Evolutionary conservation across 371 early-diverging fungal species (phyloP), one percentile per base, ranked within the genome.

Genomic region (Mucor mucedo): DNA sequence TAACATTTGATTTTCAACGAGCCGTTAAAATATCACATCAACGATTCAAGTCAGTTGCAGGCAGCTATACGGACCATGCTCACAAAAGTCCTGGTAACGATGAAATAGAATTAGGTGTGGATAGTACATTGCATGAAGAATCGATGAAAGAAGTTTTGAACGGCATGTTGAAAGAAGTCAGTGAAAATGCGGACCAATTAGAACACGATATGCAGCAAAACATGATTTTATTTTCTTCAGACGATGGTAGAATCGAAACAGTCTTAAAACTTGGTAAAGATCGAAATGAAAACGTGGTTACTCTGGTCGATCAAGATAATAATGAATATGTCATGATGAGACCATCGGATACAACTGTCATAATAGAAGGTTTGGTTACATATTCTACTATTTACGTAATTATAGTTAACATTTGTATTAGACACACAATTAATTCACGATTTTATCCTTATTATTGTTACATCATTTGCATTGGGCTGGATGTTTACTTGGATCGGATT

Each of bases 251-350:
- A 8, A 69, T 84, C 10, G 84, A 84, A 59, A 82, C 82, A 0
- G 84, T 84, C 0, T 53, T 81, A 9, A 79, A 73, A 41, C 52
- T 84, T 28, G 69, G 60, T 9, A 71, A 60, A 29, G 67, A 60
- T 14, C 32, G 59, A 30, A 60, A 63, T 29, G 71, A 66, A 21
- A 63, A 71, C 6, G 49, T 65, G 41, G 71, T 68, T 0, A 79
- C 67, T 1, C 60, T 85, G 16, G 72, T 85, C 30, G 86, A 85
- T 63, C 77, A 77, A 42, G 84, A 78, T 21, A 80, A 77, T 44
- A 84, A 86, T 63, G 79, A 84, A 57, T 86, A 86, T 63, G 77
- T 85, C 41, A 68, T 85, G 72, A 77, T 79, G 52, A 66, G 80
- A 32, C 79, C 85, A 3, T 73, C 71, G n/a, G 87, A 88, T 69